phyloP scores from a whole-genome alignment of 2,329 filamentous ascomycete genomes.

The Aureobasidium pullulans region DNA sequence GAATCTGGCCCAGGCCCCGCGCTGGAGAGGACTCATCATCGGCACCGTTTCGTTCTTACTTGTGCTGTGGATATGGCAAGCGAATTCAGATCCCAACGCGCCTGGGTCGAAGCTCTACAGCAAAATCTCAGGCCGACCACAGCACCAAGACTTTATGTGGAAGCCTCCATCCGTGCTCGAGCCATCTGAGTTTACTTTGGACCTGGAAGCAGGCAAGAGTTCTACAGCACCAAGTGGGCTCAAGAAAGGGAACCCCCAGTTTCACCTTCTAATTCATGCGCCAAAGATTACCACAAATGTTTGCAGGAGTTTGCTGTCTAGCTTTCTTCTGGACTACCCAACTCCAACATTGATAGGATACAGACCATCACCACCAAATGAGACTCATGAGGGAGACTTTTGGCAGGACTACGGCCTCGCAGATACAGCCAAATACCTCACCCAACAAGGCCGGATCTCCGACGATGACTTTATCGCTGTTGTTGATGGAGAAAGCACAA shows the following conservation, averaged over 20 bases:
- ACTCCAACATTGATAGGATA: slow-evolving; percentile 11
- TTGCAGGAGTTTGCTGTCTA: slow-evolving; percentile 7
- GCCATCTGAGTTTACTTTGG: not conserved
- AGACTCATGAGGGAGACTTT: not conserved
- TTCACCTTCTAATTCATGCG: slow-evolving; percentile 12
- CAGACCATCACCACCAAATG: not conserved
- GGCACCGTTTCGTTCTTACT: slow-evolving; percentile 2
- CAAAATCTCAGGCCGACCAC: slow-evolving; percentile 6
- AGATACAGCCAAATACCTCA: not conserved
- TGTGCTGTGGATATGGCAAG: slow-evolving; percentile 10
- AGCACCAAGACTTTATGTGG: slow-evolving; percentile 1
- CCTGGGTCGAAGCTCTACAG: slow-evolving; percentile 7
- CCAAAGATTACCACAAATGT: slow-evolving; percentile 10
- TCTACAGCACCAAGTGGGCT: not conserved
- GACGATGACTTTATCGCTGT: slow-evolving; percentile 1
- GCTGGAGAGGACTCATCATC: slow-evolving; percentile 11
- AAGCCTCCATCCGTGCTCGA: slow-evolving; percentile 1
- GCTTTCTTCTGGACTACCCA: slow-evolving; percentile 5
- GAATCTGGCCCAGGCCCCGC: slow-evolving; percentile 6
- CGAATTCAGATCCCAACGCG: slow-evolving; percentile 1
- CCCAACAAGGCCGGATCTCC: not conserved
- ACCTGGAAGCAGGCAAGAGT: not conserved
- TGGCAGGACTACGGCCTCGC: slow-evolving; percentile 10
- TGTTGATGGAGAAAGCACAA: slow-evolving; percentile 9
- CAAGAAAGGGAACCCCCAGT: slow-evolving; percentile 11